Evolutionary conservation across 805 yeast species (phyloP).

Genomic region (Jamesozyma hellenica): DNA sequence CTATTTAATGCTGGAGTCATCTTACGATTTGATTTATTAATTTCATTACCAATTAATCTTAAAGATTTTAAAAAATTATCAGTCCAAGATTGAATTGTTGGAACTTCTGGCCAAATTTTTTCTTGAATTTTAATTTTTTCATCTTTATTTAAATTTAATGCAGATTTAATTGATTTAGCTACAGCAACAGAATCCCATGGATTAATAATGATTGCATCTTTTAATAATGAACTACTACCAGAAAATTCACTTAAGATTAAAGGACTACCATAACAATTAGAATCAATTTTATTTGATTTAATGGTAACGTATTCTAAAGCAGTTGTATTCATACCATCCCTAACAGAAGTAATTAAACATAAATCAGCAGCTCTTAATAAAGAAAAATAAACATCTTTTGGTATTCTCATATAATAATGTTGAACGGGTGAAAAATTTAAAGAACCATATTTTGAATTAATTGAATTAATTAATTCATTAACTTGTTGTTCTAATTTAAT

Average conservation of each 20-base stretch:
- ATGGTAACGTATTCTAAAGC: conserved; percentile 86
- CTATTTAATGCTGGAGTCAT: conserved; percentile 77
- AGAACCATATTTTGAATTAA: conserved; percentile 77
- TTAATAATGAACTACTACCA: conserved; percentile 67
- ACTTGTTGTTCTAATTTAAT: conserved; percentile 69
- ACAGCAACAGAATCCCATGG: conserved; percentile 97
- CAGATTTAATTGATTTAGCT: conserved; percentile 68
- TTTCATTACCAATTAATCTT: conserved; percentile 30
- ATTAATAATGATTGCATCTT: conserved; percentile 72
- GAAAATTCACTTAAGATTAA: conserved; percentile 86
- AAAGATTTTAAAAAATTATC: conserved; percentile 45
- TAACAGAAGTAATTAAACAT: conserved; percentile 76
- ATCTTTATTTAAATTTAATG: conserved; percentile 45
- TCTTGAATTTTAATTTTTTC: conserved; percentile 39
- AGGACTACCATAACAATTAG: conserved; percentile 42
- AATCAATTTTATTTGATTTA: conserved; percentile 42
- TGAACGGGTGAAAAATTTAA: conserved; percentile 80
- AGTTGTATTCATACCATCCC: conserved; percentile 96
- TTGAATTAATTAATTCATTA: conserved; percentile 67
- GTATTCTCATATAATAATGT: conserved; percentile 84
- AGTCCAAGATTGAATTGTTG: conserved; percentile 77
- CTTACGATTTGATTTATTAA: conserved; percentile 36
- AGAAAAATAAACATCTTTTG: conserved; percentile 82
- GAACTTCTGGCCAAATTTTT: conserved; percentile 53
- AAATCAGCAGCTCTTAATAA: conserved; percentile 81